Base-by-base conservation (phyloP, 129 eudicot species). In the Rutidosis leptorrhynchoides region DNA sequence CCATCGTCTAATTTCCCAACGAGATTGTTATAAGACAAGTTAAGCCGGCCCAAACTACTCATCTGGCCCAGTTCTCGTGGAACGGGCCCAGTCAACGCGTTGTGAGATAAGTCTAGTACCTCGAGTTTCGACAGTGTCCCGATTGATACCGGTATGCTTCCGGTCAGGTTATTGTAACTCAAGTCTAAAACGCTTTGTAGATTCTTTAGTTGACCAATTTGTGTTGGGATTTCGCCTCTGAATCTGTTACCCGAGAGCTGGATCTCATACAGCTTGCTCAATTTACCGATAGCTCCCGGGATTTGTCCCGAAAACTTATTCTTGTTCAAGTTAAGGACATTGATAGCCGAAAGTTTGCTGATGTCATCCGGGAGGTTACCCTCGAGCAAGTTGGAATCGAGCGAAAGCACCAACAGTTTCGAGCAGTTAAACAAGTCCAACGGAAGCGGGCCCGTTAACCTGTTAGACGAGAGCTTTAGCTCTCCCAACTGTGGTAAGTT, bases 41-140 rank as follows among this genome's bases (percentile, higher is more conserved):
- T 84, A 27, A 89, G 86, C 59, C 68, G 74, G 26, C 80, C 90
- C 79, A 93, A 84, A 66, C 98, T 93, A 73, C 87, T 93, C 98
- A 93, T 93, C 35, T 67, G 74, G 40, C 82, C 58, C 15, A 93
- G 76, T 74, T 79, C 89, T 27, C 69, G 79, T 22, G 98, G 96
- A 65, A 93, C 73, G 8, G 84, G 85, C 21, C 98, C 98, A 0
- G 56, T 62, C n/a, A 93, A 83, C n/a, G 70, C 65, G 37, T 93
- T 93, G 83, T 89, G 88, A 20, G 98, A 88, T 22, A 93, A 75
- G 73, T 89, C 95, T 16, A 93, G 79, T 30, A 79, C 77, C 77
- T 88, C 98, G 20, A 93, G 98, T 68, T 88, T 93, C 9, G 83
- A 61, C 11, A 93, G 83, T 30, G 83, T 75, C 29, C 87, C 96